These are phyloP conservation scores for Ophiostoma sp. DNA, from an alignment of 2,329 filamentous ascomycete genomes.

Conservation along the genomic window DNA sequence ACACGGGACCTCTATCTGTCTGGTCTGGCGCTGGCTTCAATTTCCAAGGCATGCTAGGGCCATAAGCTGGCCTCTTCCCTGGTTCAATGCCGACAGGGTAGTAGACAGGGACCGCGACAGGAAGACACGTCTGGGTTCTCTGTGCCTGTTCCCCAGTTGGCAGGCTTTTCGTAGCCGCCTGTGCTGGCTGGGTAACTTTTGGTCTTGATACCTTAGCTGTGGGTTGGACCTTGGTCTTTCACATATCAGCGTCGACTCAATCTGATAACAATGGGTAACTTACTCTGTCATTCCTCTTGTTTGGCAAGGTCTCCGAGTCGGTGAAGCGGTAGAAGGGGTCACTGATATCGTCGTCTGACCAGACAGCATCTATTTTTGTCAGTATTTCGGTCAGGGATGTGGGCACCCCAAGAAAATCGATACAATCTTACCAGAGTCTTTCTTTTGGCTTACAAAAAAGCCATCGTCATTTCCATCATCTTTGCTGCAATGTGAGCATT, in stretches of 20 bases:
- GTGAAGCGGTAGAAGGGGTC: neutral
- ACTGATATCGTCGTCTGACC: neutral
- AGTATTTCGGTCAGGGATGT: neutral
- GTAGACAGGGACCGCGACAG: neutral
- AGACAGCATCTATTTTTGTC: neutral
- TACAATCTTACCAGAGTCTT: neutral
- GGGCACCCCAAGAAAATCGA: neutral
- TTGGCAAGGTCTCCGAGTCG: neutral
- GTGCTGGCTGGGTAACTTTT: neutral
- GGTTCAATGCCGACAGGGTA: neutral
- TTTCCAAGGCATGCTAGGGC: neutral
- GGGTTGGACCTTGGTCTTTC: neutral
- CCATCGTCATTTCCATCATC: neutral
- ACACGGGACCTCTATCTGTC: neutral
- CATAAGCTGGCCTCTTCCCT: neutral
- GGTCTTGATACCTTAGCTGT: neutral
- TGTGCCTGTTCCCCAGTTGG: neutral
- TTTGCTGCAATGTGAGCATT: neutral
- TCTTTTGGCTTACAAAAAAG: neutral
- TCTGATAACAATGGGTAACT: neutral
- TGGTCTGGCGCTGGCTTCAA: neutral
- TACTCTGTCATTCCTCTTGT: neutral
- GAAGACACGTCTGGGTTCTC: neutral
- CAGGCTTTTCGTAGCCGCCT: neutral
- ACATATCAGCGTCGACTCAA: neutral